Evolutionary conservation across 148 eudicot species (phyloP).

Genomic region (Simmondsia chinensis): DNA sequence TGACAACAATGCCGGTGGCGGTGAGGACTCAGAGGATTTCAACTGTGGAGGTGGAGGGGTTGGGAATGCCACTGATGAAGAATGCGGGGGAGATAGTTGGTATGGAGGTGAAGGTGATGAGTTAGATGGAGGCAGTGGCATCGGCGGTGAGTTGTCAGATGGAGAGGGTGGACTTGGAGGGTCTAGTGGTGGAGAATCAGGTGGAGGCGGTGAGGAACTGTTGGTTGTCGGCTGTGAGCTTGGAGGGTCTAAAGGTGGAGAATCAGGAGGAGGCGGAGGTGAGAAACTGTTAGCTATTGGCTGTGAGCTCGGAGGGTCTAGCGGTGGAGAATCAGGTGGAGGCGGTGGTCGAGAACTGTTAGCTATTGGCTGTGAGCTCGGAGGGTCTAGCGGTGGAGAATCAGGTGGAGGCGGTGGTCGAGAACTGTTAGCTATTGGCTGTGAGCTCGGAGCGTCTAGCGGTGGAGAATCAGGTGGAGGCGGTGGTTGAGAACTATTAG

Average conservation of each 20-base stretch:
- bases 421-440: no score
- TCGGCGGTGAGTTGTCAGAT: constrained; percentile 5
- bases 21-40: constrained; percentile 7
- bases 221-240: constrained; percentile 15
- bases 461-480: constrained; percentile 1
- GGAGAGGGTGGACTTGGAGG: constrained; percentile 14
- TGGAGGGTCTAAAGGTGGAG: constrained; percentile 8
- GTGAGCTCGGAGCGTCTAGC: background rate
- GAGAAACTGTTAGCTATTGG: background rate
- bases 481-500: background rate
- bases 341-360: no score
- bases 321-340: constrained; percentile 9
- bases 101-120: constrained; percentile 16
- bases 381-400: constrained; percentile 7
- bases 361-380: constrained; percentile 1
- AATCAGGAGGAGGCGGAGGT: constrained; percentile 12
- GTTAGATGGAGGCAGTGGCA: constrained; percentile 6
- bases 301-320: constrained; percentile 7
- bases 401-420: constrained; percentile 14
- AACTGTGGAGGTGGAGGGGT: constrained; percentile 7
- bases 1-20: constrained; percentile 6
- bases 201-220: constrained; percentile 6
- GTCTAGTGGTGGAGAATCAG: constrained; percentile 1
- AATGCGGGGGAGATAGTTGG: constrained; percentile 5
- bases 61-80: constrained; percentile 14